These are phyloP conservation scores for Herpetomonas tarakana DNA, from an alignment of 208 protist genomes.

Conservation along the genomic window DNA sequence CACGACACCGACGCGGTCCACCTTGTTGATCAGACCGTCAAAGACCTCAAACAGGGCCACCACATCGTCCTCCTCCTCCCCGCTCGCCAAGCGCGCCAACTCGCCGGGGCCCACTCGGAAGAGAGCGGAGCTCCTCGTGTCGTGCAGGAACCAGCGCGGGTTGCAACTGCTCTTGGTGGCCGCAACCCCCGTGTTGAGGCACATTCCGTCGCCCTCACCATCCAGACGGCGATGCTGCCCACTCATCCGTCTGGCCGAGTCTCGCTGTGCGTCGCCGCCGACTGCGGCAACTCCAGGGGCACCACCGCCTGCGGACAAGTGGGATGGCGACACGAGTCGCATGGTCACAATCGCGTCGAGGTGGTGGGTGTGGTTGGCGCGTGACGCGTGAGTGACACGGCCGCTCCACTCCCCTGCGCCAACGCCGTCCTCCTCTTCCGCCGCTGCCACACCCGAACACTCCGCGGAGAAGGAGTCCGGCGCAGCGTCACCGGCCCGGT, in stretches of 20 bases:
- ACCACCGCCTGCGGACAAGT: no score
- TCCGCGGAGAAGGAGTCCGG: no score
- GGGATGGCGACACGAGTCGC: not conserved
- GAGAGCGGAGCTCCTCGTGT: conserved; percentile 30
- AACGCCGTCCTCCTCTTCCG: no score
- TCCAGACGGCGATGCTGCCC: conserved; percentile 2
- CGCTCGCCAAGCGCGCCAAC: not conserved
- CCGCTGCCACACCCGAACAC: no score
- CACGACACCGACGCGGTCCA: conserved; percentile 65
- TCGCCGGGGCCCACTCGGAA: conserved; percentile 39
- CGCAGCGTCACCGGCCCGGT: no score
- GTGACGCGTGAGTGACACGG: no score
- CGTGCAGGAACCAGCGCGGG: conserved; percentile 7
- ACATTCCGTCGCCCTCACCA: conserved; percentile 12
- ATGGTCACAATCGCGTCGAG: not conserved
- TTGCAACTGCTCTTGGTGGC: conserved; percentile 27
- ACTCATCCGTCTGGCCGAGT: no score
- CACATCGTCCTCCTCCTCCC: not conserved
- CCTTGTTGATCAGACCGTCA: conserved; percentile 72
- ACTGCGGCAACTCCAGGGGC: no score
- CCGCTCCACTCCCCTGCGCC: no score
- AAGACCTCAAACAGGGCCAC: conserved; percentile 46
- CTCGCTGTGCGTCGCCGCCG: not conserved
- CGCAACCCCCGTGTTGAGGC: conserved; percentile 43
- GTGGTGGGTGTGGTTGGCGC: no score